Conservation (phyloP, 495 filamentous ascomycete species). For the Barbatosphaeria neglecta region DNA sequence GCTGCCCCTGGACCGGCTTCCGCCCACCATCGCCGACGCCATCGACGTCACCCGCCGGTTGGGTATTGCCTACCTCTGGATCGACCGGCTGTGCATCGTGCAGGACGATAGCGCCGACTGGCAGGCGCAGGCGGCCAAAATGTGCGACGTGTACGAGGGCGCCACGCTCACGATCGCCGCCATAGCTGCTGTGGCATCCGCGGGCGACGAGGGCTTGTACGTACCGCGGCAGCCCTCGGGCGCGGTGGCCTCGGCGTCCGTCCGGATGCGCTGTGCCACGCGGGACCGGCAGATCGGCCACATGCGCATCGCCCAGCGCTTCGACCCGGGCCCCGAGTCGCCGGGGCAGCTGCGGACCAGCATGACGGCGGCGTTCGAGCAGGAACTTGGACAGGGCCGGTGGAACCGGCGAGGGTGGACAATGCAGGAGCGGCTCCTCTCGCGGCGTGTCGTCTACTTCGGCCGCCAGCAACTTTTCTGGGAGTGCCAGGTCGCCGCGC, state of each 20-base stretch:
- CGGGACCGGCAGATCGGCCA: not conserved
- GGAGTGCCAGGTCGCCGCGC: constrained; percentile 5
- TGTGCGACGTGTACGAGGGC: not conserved
- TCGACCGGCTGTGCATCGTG: not conserved
- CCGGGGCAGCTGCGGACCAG: not conserved
- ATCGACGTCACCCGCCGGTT: not conserved
- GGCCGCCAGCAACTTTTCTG: constrained; percentile 11
- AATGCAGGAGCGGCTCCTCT: constrained; percentile 11
- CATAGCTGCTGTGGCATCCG: not conserved
- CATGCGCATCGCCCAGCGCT: not conserved
- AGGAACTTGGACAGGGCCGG: not conserved
- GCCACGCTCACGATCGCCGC: not conserved
- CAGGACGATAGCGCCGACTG: not conserved
- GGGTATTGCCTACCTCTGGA: not conserved
- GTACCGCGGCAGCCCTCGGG: not conserved
- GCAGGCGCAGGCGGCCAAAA: not conserved
- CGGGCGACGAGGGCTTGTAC: not conserved
- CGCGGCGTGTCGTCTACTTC: constrained; percentile 10
- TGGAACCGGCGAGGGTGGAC: constrained; percentile 7
- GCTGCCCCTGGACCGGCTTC: not conserved
- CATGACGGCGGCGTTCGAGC: not conserved
- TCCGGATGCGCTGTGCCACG: not conserved
- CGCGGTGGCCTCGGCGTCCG: not conserved
- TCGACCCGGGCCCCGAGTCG: not conserved
- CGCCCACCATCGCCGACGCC: not conserved